phyloP scores from a whole-genome alignment of 108 stramenopile species.

The Seminavis robusta region DNA sequence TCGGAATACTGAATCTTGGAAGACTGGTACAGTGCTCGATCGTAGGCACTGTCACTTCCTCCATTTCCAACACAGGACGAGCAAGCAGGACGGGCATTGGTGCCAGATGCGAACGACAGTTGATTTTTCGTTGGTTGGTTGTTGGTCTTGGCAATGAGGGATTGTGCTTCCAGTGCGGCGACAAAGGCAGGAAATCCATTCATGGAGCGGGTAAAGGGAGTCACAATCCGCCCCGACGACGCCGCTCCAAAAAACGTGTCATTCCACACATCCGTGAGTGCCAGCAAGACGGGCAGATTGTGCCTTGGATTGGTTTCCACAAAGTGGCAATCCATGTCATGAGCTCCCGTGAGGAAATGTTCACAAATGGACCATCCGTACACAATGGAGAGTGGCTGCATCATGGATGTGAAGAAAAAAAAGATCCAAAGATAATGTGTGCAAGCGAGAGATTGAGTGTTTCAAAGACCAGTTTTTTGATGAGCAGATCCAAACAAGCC shows the following conservation, averaged over 20 bases:
- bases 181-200: constrained; percentile 63
- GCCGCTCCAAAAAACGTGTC: constrained; percentile 43
- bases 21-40: constrained; percentile 45
- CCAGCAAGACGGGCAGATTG: constrained; percentile 71
- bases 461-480: background rate
- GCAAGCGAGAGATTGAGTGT: background rate
- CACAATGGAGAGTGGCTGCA: constrained; percentile 57
- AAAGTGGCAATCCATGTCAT: constrained; percentile 79
- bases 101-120: background rate
- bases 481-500: background rate
- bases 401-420: background rate
- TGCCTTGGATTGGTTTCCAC: constrained; percentile 84
- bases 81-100: constrained; percentile 6
- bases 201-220: constrained; percentile 53
- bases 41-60: constrained; percentile 42
- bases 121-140: too few relatives aligned
- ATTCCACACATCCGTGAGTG: constrained; percentile 82
- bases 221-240: constrained; percentile 32
- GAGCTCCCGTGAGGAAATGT: constrained; percentile 63
- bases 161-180: constrained; percentile 59
- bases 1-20: constrained; percentile 31
- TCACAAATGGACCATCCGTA: constrained; percentile 73
- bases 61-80: constrained; percentile 82
- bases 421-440: background rate
- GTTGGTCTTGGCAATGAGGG: background rate